Evolutionary conservation across 768 basidiomycete species (phyloP).

Genomic region (Amanita rubescens): DNA sequence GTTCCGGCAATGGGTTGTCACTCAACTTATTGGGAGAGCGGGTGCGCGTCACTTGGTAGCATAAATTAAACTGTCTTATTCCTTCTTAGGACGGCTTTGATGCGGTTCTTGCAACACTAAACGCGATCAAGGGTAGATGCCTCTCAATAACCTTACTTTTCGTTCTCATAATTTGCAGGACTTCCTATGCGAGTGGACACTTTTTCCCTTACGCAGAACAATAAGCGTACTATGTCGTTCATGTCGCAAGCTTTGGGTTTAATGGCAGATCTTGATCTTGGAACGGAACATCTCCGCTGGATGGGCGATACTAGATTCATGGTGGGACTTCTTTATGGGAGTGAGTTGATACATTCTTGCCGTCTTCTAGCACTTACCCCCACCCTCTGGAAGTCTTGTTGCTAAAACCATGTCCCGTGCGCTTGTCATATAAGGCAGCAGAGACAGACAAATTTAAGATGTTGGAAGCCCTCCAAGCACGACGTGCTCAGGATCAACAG

Average conservation of each 20-base stretch:
- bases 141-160: background rate
- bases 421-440: slow-evolving; percentile 62
- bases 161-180: slow-evolving; percentile 33
- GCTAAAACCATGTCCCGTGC: slow-evolving; percentile 59
- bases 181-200: slow-evolving; percentile 68
- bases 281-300: slow-evolving; percentile 80
- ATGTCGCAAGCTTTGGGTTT: slow-evolving; percentile 79
- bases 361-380: background rate
- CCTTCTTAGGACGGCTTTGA: slow-evolving; percentile 55
- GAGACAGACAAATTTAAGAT: slow-evolving; percentile 68
- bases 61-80: background rate
- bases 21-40: slow-evolving; percentile 61
- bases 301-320: slow-evolving; percentile 81
- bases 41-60: slow-evolving; percentile 33
- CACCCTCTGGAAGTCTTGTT: slow-evolving; percentile 38
- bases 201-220: slow-evolving; percentile 66
- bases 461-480: slow-evolving; percentile 42
- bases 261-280: slow-evolving; percentile 80
- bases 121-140: slow-evolving; percentile 66
- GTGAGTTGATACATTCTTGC: slow-evolving; percentile 30
- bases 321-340: slow-evolving; percentile 60
- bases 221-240: slow-evolving; percentile 62
- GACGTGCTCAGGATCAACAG: slow-evolving; percentile 17
- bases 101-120: slow-evolving; percentile 64
- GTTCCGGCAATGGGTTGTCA: slow-evolving; percentile 73